Evolutionary conservation across 2,329 filamentous ascomycete species (phyloP), one percentile per base, ranked within the genome.

Genomic region (Pseudocercospora fuligena): DNA sequence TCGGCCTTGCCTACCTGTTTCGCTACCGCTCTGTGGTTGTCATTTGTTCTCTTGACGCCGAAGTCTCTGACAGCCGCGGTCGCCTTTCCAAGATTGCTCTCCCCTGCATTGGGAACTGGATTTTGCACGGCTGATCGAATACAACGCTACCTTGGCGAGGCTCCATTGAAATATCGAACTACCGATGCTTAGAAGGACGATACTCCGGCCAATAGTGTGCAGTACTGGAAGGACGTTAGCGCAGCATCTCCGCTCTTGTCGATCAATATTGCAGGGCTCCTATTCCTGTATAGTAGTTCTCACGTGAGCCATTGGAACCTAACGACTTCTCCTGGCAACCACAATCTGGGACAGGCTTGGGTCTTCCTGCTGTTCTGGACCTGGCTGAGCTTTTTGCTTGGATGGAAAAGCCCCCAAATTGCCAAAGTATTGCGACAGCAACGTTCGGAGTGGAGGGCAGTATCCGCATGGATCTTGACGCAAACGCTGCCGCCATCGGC

Each of bases 321-420:
- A 56, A 56, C 51, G 51, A 54, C 49, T 54, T 56, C 51, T 56
- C 51, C 51, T 33, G 25, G 7, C 51, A 27, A 56, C 8, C 51
- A 27, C 14, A 31, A 31, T 56, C 51, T 31, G 11, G 51, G 27
- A 11, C 11, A 8, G 11, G 25, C 16, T 23, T 9, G 21, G 51
- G 14, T 16, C 31, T 11, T 33, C 31, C 31, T 33, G 31, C 31
- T 33, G 31, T 12, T 29, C 49, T 53, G 49, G 49, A n/a, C 43
- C 43, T 47, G 43, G 43, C 21, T 19, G n/a, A 47, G 21, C 43
- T 3, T 47, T 12, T n/a, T 47, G 11, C 43, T 23, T 47, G 43
- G 16, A 21, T 19, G n/a, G 9, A 23, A n/a, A 49, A 53, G 23
- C 19, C 49, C 23, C 25, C 49, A 9, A 53, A 53, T 53, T 14